Base-by-base conservation (phyloP, 495 filamentous ascomycete species). In the Penicillium odoratum region DNA sequence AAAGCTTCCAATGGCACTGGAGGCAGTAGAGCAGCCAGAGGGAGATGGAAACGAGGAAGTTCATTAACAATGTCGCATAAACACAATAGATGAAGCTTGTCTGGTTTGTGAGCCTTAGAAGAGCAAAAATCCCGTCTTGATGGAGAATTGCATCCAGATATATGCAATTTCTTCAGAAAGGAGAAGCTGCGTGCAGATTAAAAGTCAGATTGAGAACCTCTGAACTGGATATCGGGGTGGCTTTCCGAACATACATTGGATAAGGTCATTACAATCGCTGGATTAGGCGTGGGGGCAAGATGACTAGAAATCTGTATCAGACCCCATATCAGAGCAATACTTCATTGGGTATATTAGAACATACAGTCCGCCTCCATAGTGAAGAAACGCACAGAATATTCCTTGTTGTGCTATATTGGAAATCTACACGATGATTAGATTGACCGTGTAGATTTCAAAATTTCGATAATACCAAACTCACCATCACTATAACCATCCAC, bases 51-150 rank as follows among this genome's bases (percentile, higher is more conserved):
- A 48, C 18, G 3, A 28, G 2, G n/a, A 30, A 1, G n/a, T 48
- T 48, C 7, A 48, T 16, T 9, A 21, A 7, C 7, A 48, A 5
- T 28, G 21, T 28, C 18, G 25, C 18, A 4, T 48, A 25, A 18
- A 30, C 46, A 28, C 4, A n/a, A n/a, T n/a, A 28, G 46, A 28
- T 48, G 1, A 48, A 48, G 18, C 1, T 48, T 10, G 46, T 29
- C 25, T 48, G 28, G 8, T n/a, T 48, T 13, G 25, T 28, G 7
- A 48, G 46, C 9, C 46, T 10, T 48, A 48, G 46, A 48, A 48
- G 18, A 48, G 46, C 18, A n/a, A n/a, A 48, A 29, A 48, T 48
- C 3, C 46, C 46, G 46, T 48, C 46, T 48, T 48, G 46, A 48
- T 26, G 46, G 11, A 9, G 13, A 48, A 48, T 28, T 48, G 46